These are phyloP conservation scores for Claviceps sp. DNA, from an alignment of 2,329 filamentous ascomycete genomes.

Conservation along the genomic window DNA sequence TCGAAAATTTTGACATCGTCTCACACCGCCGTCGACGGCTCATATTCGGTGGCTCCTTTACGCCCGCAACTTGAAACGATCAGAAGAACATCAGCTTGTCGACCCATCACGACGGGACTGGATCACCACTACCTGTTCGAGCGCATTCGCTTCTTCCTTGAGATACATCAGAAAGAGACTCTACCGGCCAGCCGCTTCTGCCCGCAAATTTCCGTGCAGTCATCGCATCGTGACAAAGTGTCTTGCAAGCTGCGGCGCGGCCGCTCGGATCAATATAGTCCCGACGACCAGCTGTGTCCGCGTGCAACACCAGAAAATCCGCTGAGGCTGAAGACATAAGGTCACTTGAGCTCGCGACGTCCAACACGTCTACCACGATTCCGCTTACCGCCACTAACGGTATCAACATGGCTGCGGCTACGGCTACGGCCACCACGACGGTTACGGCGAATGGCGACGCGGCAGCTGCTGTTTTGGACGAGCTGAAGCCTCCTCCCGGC, in stretches of 20 bases:
- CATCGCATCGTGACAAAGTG: background rate
- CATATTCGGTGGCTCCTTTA: no score
- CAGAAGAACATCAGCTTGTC: no score
- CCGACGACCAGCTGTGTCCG: background rate
- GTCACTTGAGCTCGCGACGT: background rate
- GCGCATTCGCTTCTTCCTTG: no score
- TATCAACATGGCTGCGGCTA: constrained; percentile 16
- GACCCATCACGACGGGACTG: no score
- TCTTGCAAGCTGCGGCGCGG: background rate
- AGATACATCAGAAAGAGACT: background rate
- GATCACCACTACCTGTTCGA: no score
- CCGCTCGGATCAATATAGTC: background rate
- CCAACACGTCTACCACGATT: background rate
- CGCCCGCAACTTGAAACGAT: no score
- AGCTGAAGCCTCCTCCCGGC: constrained; percentile 66
- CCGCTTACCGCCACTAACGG: constrained; percentile 6
- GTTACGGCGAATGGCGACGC: constrained; percentile 38
- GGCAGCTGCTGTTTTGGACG: constrained; percentile 40
- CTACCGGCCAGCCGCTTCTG: background rate
- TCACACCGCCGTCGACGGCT: no score
- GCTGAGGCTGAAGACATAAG: background rate
- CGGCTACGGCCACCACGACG: constrained; percentile 14
- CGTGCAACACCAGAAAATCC: background rate
- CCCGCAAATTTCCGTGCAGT: background rate
- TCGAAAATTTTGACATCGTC: no score